A percentile compares a stretch with the other conserved stretches of the same genome.
Conservation (phyloP, 129 eudicot species). For the Chrysanthemum makinoi region DNA sequence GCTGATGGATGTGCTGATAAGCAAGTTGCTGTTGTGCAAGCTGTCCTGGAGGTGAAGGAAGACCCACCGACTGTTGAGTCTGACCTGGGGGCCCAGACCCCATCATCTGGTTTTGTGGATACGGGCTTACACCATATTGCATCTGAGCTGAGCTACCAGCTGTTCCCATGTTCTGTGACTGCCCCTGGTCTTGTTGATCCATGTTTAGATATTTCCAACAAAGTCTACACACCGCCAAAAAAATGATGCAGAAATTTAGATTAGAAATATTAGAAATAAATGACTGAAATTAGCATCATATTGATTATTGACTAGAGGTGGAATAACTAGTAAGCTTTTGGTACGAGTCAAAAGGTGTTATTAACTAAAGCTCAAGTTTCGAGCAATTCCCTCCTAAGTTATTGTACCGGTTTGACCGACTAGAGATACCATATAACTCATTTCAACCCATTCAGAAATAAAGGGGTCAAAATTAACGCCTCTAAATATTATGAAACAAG, state of each 20-base stretch:
- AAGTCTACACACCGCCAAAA: neutral
- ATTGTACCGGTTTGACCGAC: no score
- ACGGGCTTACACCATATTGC: slow-evolving; percentile 51
- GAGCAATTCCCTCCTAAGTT: no score
- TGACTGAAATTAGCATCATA: neutral
- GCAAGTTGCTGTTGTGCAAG: slow-evolving; percentile 14
- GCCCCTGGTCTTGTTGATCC: slow-evolving; percentile 90
- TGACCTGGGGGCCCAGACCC: slow-evolving; percentile 46
- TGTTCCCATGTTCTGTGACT: slow-evolving; percentile 37
- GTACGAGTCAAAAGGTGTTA: no score
- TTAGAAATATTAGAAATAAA: neutral
- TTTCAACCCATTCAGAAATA: no score
- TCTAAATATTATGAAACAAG: no score
- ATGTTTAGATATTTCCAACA: slow-evolving; percentile 23
- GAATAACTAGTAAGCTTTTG: no score
- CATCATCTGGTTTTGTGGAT: slow-evolving; percentile 76
- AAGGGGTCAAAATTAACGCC: no score
- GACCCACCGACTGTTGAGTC: slow-evolving; percentile 45
- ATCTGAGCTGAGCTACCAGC: slow-evolving; percentile 49
- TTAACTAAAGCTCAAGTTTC: no score
- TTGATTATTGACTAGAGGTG: no score
- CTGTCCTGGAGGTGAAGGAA: slow-evolving; percentile 26
- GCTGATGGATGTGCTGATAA: slow-evolving; percentile 16
- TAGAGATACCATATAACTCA: no score
- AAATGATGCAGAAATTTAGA: neutral